A percentile compares a stretch with the other conserved stretches of the same genome.
These are phyloP conservation scores for Maudiozyma turicensis DNA, from an alignment of 805 yeast species.

Conservation along the genomic window DNA sequence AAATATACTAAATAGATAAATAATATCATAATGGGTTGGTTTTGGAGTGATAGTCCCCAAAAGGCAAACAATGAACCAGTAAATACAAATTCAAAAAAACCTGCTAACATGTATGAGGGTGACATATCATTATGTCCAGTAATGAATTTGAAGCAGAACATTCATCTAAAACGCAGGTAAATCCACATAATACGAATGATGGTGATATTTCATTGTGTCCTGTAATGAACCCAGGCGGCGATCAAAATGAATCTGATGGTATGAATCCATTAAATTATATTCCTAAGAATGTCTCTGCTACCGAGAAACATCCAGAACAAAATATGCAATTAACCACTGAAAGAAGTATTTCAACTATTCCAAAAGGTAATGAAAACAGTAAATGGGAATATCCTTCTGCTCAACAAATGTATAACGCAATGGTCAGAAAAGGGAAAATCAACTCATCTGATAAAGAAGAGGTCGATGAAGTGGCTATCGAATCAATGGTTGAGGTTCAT, in stretches of 20 bases:
- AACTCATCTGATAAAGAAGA: conserved; percentile 44
- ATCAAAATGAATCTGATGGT: conserved; percentile 2
- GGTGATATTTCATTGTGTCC: conserved; percentile 1
- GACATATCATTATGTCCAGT: conserved; percentile 3
- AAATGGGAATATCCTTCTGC: conserved; percentile 99
- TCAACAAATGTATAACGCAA: conserved; percentile 97
- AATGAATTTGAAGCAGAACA: not conserved
- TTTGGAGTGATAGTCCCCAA: conserved; percentile 55
- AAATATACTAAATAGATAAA: not conserved
- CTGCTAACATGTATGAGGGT: not conserved
- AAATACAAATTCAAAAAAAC: not conserved
- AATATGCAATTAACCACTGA: conserved; percentile 68
- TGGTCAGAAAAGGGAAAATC: conserved; percentile 82
- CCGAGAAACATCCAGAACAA: conserved; percentile 71
- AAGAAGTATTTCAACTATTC: conserved; percentile 76
- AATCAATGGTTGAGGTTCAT: conserved; percentile 93
- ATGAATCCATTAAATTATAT: conserved; percentile 82
- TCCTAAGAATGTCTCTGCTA: conserved; percentile 59
- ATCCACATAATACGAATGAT: not conserved
- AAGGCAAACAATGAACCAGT: not conserved
- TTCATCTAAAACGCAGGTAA: not conserved
- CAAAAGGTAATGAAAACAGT: conserved; percentile 69
- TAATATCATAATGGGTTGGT: conserved; percentile 63
- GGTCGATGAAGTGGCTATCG: conserved; percentile 92
- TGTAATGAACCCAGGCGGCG: conserved; percentile 1